Evolutionary conservation across 2,329 filamentous ascomycete genomes (phyloP).

Genomic region (Xylariaceae sp.): DNA sequence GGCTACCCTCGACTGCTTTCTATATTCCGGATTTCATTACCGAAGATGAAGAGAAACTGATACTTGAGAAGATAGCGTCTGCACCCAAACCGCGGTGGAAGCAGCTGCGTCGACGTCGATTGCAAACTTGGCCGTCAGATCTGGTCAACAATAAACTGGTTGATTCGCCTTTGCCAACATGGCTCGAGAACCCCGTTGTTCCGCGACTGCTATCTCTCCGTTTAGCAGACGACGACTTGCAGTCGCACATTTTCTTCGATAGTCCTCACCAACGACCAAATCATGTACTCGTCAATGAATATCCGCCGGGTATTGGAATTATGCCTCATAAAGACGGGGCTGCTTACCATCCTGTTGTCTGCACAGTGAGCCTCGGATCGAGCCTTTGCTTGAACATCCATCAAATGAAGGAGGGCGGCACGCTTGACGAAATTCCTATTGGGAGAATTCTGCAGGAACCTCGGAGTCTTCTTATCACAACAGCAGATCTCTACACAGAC

Average conservation of each 20-base stretch:
- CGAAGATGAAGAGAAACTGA: constrained; percentile 61
- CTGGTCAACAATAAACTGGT: constrained; percentile 75
- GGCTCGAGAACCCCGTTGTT: constrained; percentile 67
- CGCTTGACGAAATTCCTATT: constrained; percentile 46
- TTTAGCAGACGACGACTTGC: constrained; percentile 29
- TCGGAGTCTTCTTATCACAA: constrained; percentile 72
- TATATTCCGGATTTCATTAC: constrained; percentile 86
- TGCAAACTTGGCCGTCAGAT: constrained; percentile 86
- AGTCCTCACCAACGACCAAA: constrained; percentile 77
- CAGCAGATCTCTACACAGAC: constrained; percentile 60
- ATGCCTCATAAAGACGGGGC: constrained; percentile 94
- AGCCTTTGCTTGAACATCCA: constrained; percentile 74
- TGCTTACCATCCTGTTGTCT: constrained; percentile 83
- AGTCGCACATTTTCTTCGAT: constrained; percentile 46
- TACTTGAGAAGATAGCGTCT: constrained; percentile 62
- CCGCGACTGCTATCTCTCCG: constrained; percentile 52
- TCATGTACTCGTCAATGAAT: constrained; percentile 92
- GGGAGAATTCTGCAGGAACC: constrained; percentile 74
- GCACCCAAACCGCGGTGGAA: constrained; percentile 79
- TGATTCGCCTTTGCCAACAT: constrained; percentile 65
- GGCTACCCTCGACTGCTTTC: constrained; percentile 62
- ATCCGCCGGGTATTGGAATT: constrained; percentile 81
- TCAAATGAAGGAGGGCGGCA: constrained; percentile 55
- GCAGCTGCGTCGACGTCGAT: constrained; percentile 75
- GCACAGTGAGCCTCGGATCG: constrained; percentile 79